Percentiles rank a stretch among this genome's conserved stretches.
Evolutionary conservation across 306 rosid species (phyloP).

Genomic region (Ceratonia siliqua): DNA sequence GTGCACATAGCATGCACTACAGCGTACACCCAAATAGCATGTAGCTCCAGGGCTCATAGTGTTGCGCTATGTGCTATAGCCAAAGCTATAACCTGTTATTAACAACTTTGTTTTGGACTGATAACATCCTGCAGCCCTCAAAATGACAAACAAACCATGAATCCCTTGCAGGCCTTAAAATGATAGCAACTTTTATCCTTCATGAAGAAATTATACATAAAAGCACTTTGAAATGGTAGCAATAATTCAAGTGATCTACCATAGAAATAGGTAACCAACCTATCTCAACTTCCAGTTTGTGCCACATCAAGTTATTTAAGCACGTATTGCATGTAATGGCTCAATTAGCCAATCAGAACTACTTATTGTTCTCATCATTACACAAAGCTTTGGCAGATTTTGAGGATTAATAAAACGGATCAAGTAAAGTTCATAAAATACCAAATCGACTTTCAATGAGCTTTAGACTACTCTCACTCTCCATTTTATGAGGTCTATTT

Average conservation of each 20-base stretch:
- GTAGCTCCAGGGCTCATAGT: no score
- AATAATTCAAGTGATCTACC: not conserved
- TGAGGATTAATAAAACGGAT: constrained; percentile 18
- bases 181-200: not conserved
- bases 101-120: no score
- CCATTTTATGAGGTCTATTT: constrained; percentile 41
- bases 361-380: constrained; percentile 9
- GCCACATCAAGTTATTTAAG: not conserved
- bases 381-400: constrained; percentile 11
- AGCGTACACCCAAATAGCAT: no score
- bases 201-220: not conserved
- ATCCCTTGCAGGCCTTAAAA: constrained; percentile 12
- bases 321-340: constrained; percentile 14
- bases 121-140: constrained; percentile 14
- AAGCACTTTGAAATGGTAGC: constrained; percentile 5
- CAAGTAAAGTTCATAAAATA: constrained; percentile 41
- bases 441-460: constrained; percentile 39
- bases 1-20: no score
- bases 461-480: constrained; percentile 33
- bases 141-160: constrained; percentile 20
- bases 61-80: no score
- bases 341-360: not conserved
- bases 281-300: not conserved
- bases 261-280: not conserved
- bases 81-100: no score